These are phyloP conservation scores for Leccinum rimulosum DNA, from an alignment of 768 basidiomycete genomes.

Conservation along the genomic window DNA sequence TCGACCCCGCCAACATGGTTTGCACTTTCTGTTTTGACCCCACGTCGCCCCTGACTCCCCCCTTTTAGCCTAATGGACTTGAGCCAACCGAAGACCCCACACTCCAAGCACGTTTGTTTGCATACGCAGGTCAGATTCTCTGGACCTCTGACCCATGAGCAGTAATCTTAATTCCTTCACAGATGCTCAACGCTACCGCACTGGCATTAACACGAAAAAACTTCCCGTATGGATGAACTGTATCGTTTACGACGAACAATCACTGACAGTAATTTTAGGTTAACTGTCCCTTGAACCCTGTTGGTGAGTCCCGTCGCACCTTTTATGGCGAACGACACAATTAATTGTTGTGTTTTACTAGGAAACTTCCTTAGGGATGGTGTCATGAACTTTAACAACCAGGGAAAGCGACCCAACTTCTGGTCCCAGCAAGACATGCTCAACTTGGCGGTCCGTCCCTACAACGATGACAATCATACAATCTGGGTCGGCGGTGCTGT, in stretches of 20 bases:
- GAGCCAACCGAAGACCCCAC: constrained; percentile 57
- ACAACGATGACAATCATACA: constrained; percentile 40
- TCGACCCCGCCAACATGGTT: constrained; percentile 51
- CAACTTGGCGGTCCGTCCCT: constrained; percentile 32
- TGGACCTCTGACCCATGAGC: neutral
- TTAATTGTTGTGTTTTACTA: constrained; percentile 2
- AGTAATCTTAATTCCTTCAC: neutral
- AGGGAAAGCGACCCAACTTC: constrained; percentile 40
- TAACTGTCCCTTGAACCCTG: constrained; percentile 38
- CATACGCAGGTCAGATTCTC: constrained; percentile 44
- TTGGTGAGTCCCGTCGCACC: constrained; percentile 25
- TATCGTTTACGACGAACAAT: neutral
- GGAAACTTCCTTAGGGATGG: constrained; percentile 42
- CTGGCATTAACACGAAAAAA: constrained; percentile 38
- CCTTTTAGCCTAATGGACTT: constrained; percentile 29
- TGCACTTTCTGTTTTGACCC: neutral
- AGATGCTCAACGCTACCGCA: constrained; percentile 41
- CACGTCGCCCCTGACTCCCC: neutral
- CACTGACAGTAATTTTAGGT: constrained; percentile 17
- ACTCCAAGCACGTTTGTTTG: constrained; percentile 56
- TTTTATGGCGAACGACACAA: no score
- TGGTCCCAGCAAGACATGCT: constrained; percentile 36
- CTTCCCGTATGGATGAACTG: constrained; percentile 27
- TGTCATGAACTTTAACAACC: constrained; percentile 36
- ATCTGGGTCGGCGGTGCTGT: constrained; percentile 42